Base-by-base conservation (phyloP, 352 stramenopile species). In the Vaucheria bursata region DNA sequence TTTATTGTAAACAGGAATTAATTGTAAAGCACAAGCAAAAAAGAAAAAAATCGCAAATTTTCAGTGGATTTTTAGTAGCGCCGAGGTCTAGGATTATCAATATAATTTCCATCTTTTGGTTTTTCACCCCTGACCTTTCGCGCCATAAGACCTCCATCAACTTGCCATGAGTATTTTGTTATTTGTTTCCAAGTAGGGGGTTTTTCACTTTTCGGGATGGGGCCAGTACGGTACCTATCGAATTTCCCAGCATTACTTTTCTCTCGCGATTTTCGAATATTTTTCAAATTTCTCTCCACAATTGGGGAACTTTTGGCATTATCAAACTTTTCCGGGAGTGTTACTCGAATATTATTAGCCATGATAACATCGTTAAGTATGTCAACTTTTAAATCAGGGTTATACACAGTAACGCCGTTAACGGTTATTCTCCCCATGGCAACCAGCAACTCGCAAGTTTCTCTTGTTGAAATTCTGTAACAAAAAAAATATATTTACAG, bases 371-470 rank as follows among this genome's bases (percentile, higher is more conserved):
- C 77, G 18, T 40, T 82, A 18, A 79, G 50, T 33, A 82, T 81
- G 50, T 82, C 77, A 40, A 82, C 77, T 67, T 82, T 82, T 2
- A 52, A 29, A 65, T 37, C 50, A 25, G 77, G 35, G 38, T 82
- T 64, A 34, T 29, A 40, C 34, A 40, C 71, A 36, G 74, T 67
- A 2, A 37, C 77, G 2, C 77, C 77, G 34, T 82, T 82, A 25
- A 82, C 77, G 12, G 50, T 79, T 7, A 82, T 71, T 35, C 77
- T 59, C 1, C 77, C 77, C 69, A 82, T 82, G 39, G 40, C 40
- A 34, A 82, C 68, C 35, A 82, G 64, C 33, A 82, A 52, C 53
- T 82, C 77, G 39, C 77, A 82, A 0, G 77, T 82, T 34, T 65
- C 77, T 59, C 65, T 49, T 25, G 71, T 73, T 34, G 77, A 82